A percentile compares a stretch with the other conserved stretches of the same genome.
These are phyloP conservation scores for Hibiscus mutabilis DNA, from an alignment of 345 rosid genomes.

Conservation along the genomic window DNA sequence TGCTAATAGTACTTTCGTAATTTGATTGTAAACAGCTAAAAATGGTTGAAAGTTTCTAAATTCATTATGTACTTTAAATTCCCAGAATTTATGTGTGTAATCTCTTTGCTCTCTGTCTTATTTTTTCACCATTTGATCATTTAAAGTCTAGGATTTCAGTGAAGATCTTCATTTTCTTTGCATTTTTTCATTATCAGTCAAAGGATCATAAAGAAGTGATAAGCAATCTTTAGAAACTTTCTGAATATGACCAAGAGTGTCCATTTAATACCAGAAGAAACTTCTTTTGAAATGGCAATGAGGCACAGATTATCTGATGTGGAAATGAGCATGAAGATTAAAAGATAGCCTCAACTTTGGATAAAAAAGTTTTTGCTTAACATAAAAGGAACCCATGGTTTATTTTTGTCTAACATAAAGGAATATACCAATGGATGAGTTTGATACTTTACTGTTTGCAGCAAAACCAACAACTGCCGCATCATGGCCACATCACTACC, in stretches of 20 bases:
- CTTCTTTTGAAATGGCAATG: not conserved
- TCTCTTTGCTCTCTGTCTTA: not conserved
- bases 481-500: constrained; percentile 10
- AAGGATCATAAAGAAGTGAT: too few relatives aligned
- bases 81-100: not conserved
- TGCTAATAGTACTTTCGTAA: not conserved
- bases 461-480: constrained; percentile 1
- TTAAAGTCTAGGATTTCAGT: not conserved
- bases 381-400: not conserved
- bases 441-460: not conserved
- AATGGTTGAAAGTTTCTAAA: not conserved
- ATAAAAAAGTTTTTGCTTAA: not conserved
- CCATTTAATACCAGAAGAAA: not conserved
- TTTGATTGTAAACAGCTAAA: not conserved
- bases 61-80: not conserved
- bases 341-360: not conserved
- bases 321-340: constrained; percentile 6
- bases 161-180: not conserved
- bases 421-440: not conserved
- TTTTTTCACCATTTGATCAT: not conserved
- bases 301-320: constrained; percentile 7
- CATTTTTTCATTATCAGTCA: not conserved
- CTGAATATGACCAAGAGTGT: too few relatives aligned
- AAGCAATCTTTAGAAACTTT: not conserved
- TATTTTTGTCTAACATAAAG: not conserved